phyloP scores from a whole-genome alignment of 768 basidiomycete genomes.

The Pulveroboletus ravenelii region DNA sequence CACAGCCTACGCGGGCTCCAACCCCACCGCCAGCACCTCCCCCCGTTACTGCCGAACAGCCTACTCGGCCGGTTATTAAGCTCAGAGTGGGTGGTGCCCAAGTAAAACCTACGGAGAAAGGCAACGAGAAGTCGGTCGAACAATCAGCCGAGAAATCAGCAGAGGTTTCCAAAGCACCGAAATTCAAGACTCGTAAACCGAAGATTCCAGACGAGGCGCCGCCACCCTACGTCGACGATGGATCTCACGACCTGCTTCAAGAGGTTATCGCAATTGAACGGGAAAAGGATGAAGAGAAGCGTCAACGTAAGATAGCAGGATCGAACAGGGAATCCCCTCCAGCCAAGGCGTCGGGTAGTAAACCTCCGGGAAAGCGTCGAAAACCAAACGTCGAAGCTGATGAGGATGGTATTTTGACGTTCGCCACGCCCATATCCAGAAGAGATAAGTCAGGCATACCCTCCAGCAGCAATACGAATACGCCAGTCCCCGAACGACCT shows the following conservation, averaged over 20 bases:
- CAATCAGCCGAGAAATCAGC: conserved; percentile 24
- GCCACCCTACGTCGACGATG: conserved; percentile 71
- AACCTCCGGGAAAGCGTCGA: conserved; percentile 53
- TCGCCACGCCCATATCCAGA: conserved; percentile 57
- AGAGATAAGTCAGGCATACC: conserved; percentile 36
- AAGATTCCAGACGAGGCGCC: conserved; percentile 47
- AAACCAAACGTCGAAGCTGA: conserved; percentile 46
- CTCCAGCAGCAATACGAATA: conserved; percentile 36
- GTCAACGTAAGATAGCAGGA: conserved; percentile 40
- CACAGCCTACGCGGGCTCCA: conserved; percentile 9
- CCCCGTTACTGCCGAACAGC: conserved; percentile 22
- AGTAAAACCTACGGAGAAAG: conserved; percentile 33
- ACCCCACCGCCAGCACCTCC: conserved; percentile 14
- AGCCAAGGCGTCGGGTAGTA: conserved; percentile 35
- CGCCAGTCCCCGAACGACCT: conserved; percentile 37
- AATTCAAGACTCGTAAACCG: conserved; percentile 39
- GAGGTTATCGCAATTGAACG: conserved; percentile 79
- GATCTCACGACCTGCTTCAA: conserved; percentile 75
- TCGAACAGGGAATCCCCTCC: conserved; percentile 35
- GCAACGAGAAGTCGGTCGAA: conserved; percentile 24
- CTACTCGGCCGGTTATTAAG: conserved; percentile 58
- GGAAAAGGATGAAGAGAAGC: conserved; percentile 54
- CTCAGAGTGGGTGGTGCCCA: conserved; percentile 53
- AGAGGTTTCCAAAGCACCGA: conserved; percentile 34
- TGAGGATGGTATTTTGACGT: conserved; percentile 55